Percentiles rank a stretch among this genome's conserved stretches.
Evolutionary conservation across 108 stramenopile genomes (phyloP).

Genomic region (Nannochloropsis salina): DNA sequence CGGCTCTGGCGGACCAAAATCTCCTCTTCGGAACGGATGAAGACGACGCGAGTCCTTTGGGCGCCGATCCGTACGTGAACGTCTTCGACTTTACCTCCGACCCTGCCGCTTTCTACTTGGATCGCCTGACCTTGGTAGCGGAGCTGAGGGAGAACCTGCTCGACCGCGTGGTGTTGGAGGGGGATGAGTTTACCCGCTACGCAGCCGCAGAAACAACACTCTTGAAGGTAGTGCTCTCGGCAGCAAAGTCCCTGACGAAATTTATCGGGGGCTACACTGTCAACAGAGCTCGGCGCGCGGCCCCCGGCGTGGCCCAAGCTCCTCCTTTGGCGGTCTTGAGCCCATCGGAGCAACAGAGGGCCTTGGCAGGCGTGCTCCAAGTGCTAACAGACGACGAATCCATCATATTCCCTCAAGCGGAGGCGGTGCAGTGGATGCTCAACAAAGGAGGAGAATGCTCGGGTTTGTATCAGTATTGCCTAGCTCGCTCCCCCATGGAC

Average conservation of each 20-base stretch:
- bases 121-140: constrained; percentile 33
- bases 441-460: not conserved
- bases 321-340: constrained; percentile 24
- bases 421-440: constrained; percentile 23
- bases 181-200: constrained; percentile 33
- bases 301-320: constrained; percentile 3
- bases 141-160: constrained; percentile 39
- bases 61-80: constrained; percentile 28
- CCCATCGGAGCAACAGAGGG: constrained; percentile 27
- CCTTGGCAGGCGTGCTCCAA: constrained; percentile 24
- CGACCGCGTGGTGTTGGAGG: constrained; percentile 25
- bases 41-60: constrained; percentile 20
- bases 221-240: constrained; percentile 22
- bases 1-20: constrained; percentile 18
- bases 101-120: constrained; percentile 32
- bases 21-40: constrained; percentile 36
- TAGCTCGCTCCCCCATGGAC: constrained; percentile 23
- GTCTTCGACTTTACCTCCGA: constrained; percentile 44
- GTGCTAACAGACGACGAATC: constrained; percentile 26
- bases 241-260: constrained; percentile 26
- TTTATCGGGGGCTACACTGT: constrained; percentile 33
- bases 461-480: constrained; percentile 40
- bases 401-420: constrained; percentile 17
- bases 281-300: constrained; percentile 28
- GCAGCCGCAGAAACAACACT: constrained; percentile 20